A percentile compares a stretch with the other conserved stretches of the same genome.
phyloP scores from a whole-genome alignment of 2,329 filamentous ascomycete species.

The Chaetomiaceae sp. region DNA sequence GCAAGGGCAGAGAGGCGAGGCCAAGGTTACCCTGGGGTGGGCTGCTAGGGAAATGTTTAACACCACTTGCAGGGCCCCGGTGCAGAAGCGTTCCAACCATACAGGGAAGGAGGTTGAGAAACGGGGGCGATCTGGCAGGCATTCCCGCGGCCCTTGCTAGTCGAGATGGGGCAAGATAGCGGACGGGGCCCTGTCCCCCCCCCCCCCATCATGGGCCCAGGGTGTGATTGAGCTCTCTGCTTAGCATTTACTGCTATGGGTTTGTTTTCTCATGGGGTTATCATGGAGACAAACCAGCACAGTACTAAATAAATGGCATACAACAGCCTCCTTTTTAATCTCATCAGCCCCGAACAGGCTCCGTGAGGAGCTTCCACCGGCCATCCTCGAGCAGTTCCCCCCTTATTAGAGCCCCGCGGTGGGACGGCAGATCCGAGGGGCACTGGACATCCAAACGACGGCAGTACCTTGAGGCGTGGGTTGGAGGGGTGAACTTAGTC shows the following conservation, averaged over 20 bases:
- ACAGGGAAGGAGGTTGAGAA: conserved; percentile 47
- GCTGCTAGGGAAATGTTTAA: conserved; percentile 27
- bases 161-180: conserved; percentile 27
- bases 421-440: neutral
- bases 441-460: neutral
- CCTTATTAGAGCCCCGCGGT: neutral
- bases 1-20: conserved; percentile 32
- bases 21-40: conserved; percentile 29
- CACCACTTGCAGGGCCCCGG: conserved; percentile 35
- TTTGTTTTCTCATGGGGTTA: neutral
- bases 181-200: conserved; percentile 11
- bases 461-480: neutral
- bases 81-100: conserved; percentile 43
- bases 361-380: neutral
- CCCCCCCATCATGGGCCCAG: conserved; percentile 12
- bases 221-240: conserved; percentile 4
- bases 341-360: neutral
- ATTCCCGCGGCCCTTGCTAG: conserved; percentile 26
- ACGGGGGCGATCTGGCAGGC: conserved; percentile 36
- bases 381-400: neutral
- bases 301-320: neutral
- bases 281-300: neutral
- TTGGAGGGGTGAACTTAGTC: conserved; percentile 5
- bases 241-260: conserved; percentile 18
- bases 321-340: neutral